phyloP scores from a whole-genome alignment of 805 yeast genomes.

The Schwanniomyces sp. region DNA sequence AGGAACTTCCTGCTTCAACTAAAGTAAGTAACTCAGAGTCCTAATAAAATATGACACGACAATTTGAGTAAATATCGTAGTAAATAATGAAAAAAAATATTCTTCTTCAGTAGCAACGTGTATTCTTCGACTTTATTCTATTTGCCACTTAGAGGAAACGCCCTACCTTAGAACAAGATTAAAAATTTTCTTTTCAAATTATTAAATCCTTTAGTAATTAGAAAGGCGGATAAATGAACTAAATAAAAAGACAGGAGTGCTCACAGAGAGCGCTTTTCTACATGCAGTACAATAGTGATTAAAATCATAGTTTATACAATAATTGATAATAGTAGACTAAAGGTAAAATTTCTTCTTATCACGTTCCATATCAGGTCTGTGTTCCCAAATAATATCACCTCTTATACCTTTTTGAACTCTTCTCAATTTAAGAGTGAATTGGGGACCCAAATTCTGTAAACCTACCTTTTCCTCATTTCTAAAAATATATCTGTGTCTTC shows the following conservation, averaged over 20 bases:
- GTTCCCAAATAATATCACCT: conserved; percentile 96
- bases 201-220: background rate
- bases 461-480: conserved; percentile 91
- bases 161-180: background rate
- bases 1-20: background rate
- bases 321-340: conserved; percentile 39
- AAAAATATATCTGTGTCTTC: conserved; percentile 92
- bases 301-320: too few relatives aligned
- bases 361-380: conserved; percentile 92
- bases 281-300: conserved; percentile 4
- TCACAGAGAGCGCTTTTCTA: background rate
- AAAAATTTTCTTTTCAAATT: background rate
- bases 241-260: background rate
- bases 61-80: background rate
- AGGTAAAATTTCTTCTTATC: conserved; percentile 91
- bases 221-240: background rate
- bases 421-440: conserved; percentile 85
- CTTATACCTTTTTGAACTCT: conserved; percentile 88
- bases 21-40: background rate
- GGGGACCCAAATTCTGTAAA: conserved; percentile 94
- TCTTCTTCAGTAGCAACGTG: background rate
- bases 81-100: background rate
- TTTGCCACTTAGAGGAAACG: background rate
- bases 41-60: background rate
- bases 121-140: background rate